phyloP scores from a whole-genome alignment of 495 filamentous ascomycete species.

The Hyaloscypha bicolor region DNA sequence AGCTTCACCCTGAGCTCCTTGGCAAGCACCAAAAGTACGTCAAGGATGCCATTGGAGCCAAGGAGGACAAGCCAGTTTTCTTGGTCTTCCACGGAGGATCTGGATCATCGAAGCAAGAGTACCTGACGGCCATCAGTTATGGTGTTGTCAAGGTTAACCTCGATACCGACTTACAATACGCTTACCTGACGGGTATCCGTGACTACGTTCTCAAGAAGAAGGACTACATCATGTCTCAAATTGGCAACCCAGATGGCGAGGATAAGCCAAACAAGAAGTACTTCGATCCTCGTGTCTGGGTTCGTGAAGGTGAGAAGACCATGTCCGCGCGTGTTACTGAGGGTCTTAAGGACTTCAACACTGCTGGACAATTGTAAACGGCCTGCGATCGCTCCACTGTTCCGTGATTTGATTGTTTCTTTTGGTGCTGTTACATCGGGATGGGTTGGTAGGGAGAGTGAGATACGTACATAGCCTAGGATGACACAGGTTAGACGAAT shows the following conservation, averaged over 20 bases:
- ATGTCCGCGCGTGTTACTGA: constrained; percentile 82
- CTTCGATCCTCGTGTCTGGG: constrained; percentile 85
- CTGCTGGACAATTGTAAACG: constrained; percentile 78
- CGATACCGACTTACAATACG: constrained; percentile 86
- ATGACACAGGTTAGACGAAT: constrained; percentile 3
- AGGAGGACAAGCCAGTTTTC: constrained; percentile 89
- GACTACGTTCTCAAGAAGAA: constrained; percentile 94
- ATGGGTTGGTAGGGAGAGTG: not conserved
- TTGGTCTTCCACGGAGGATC: constrained; percentile 99
- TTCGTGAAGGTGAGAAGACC: constrained; percentile 96
- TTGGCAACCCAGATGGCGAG: constrained; percentile 93
- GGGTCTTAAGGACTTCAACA: constrained; percentile 90
- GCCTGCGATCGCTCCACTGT: not conserved
- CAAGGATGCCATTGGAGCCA: constrained; percentile 54
- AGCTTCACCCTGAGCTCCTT: constrained; percentile 91
- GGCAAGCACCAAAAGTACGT: constrained; percentile 92
- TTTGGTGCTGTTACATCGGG: constrained; percentile 10
- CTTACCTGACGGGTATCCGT: constrained; percentile 87
- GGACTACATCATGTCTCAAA: constrained; percentile 82
- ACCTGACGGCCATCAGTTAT: constrained; percentile 79
- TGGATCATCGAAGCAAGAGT: constrained; percentile 87
- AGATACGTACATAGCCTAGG: not conserved
- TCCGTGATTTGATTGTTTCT: not conserved
- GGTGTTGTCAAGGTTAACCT: constrained; percentile 99
- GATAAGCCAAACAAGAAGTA: constrained; percentile 99